Evolutionary conservation across 805 yeast genomes (phyloP), one percentile per base, ranked within the genome.

Genomic region (Saccharomycopsis olivae): DNA sequence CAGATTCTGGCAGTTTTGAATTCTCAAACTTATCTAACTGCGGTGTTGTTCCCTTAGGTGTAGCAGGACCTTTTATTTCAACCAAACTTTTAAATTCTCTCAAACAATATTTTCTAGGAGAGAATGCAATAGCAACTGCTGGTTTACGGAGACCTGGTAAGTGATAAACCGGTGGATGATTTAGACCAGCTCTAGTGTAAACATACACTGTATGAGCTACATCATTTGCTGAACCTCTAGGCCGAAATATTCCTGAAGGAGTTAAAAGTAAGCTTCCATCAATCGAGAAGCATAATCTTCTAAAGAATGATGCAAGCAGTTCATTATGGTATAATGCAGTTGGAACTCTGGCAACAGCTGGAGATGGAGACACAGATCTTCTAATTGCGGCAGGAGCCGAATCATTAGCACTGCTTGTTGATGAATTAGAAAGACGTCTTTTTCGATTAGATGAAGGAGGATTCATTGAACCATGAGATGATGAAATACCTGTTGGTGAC

Each of bases 201-300:
- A 94, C 71, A 53, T 78, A 85, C 0, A 84, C 94, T 0, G 94
- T 80, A 53, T 87, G 83, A 19, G 29, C 35, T 1, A 65, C 55
- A 16, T 60, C 50, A 30, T 51, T 53, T 52, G 70, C 70, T n/a
- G n/a, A n/a, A n/a, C n/a, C n/a, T n/a, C n/a, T n/a, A n/a, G n/a
- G n/a, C n/a, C n/a, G n/a, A 58, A 71, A 61, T 47, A 75, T 60
- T 41, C 96, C 94, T 39, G 94, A 64, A 30, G 92, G 94, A 0
- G 94, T 73, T 21, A 89, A 60, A 24, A 92, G 60, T 29, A 92
- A 56, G 40, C 69, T 66, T 1, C 99, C 99, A 58, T 94, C 96
- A 0, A 95, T 95, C 0, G 96, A 81, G 53, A 89, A 86, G 1
- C 79, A 60, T 40, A 89, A 65, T 45, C 97, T 63, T 46, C 99